Evolutionary conservation across 371 early-diverging fungal species (phyloP), one percentile per base, ranked within the genome.

Genomic region (Mortierella sp.): DNA sequence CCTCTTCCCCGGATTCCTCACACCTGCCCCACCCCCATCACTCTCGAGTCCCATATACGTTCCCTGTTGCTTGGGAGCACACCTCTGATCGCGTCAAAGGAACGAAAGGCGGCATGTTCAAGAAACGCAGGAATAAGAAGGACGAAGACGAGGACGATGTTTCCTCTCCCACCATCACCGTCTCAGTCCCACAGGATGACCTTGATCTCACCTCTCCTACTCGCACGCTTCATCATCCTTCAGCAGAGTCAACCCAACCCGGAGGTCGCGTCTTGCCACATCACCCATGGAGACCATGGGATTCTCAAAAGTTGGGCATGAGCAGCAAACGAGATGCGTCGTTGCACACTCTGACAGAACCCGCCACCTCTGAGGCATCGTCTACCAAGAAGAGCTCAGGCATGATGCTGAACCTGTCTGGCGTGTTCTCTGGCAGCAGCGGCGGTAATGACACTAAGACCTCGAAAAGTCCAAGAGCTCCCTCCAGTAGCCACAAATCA

Each of bases 211-310:
- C 10, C 34, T 34, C 34, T 34, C 34, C 34, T 7, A 34, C 34
- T 4, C 10, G 4, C 7, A 10, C 34, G 7, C 4, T 10, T 34
- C 34, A 14, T 16, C 31, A 16, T 34, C 47, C 53, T 12, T 44
- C 60, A 22, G 17, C 57, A 2, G 34, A n/a, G 14, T 29, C 49
- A 7, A 13, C 50, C 13, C 16, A 50, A 13, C 0, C 14, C 13
- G 29, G 41, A 22, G 40, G 41, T 13, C 46, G 47, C 17, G 48
- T 28, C 7, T 60, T 54, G 13, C 55, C 59, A 0, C 67, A 58
- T 49, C 59, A 59, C 37, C 67, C 67, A 0, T 66, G 67, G 67
- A 58, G 59, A 47, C 67, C 67, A 58, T 66, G 67, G 67, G 48
- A 66, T 41, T 49, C 67, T 14, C 67, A 48, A 44, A 59, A 54